Evolutionary conservation across 169 alveolate genomes (phyloP), one percentile per base, ranked within the genome.

Genomic region (Eimeria maxima): DNA sequence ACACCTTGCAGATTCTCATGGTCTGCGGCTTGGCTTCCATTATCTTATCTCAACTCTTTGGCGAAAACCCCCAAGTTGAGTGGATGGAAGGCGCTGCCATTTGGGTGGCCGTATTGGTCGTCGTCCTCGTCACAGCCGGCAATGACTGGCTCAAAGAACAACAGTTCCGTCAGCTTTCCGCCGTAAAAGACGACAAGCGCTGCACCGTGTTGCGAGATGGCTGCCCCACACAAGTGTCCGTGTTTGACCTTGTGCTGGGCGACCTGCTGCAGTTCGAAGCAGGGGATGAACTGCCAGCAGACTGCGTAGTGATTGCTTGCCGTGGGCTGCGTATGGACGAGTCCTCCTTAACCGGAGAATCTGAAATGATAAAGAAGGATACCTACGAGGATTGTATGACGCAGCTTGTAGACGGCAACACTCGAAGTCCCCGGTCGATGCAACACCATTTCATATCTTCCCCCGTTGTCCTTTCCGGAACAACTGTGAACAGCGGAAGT

Each of bases 41-140:
- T 63, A 95, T 97, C 38, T 88, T 97, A 7, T 97, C 96, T 20
- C 88, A 93, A 53, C 88, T 90, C 8, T 83, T 96, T 42, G 80
- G 94, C 24, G 95, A 95, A 38, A 89, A 96, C 38, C 98, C 98
- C 13, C 91, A 91, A 27, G 76, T 88, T 8, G 99, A 98, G 45
- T 98, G 99, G 99, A 96, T 98, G 63, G 99, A 99, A 94, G 99
- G 99, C 57, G 90, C 98, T 71, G 99, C 99, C 29, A 99, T 99
- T 42, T 95, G 98, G 83, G 95, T 99, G 18, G 99, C 99, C 27
- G 99, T 99, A 53, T 63, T 98, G 81, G 98, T 98, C 63, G 99
- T 99, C 47, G 98, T 98, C 44, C 87, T 97, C 67, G 99, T 98
- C 84, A 97, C 99, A 42, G 98, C 99, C 22, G 96, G 96, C 42